Evolutionary conservation across 768 basidiomycete species (phyloP), one percentile per base, ranked within the genome.

Genomic region (Ramaria rubella): DNA sequence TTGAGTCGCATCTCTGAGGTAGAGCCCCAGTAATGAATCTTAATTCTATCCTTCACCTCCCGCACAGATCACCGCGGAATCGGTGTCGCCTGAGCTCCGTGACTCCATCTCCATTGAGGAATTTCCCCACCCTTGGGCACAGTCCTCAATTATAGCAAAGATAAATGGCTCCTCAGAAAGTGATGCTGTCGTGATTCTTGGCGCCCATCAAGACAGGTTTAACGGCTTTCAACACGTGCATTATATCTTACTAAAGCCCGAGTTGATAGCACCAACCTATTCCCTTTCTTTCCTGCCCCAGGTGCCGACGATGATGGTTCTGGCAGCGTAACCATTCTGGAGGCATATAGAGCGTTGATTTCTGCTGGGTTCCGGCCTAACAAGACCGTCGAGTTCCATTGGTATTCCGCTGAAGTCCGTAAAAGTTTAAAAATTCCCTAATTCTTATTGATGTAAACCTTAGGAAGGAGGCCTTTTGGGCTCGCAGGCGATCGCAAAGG

Each of bases 401-500:
- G 87, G 89, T 86, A 89, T 65, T 84, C 87, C 50, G 87, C 83
- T 42, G 87, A 90, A 75, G 87, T 82, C 69, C 49, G 67, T 59
- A 58, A 63, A 51, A 9, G 27, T 5, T 36, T 15, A 31, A 51
- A 12, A 14, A 46, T 9, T 46, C 23, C 33, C 60, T n/a, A 58
- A 36, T 44, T 34, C 57, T 8, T 14, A 26, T 45, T 62, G n/a
- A 58, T 45, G 31, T 38, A 58, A 44, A 38, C 46, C 60, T n/a
- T 61, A 88, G 88, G 89, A 91, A 72, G 86, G 82, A 50, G 90
- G 90, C 12, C 79, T 92, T 34, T 81, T 92, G 52, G 94, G 94
- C 38, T 92, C 89, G 34, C 79, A 80, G 59, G 81, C 79, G 6
- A 72, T 84, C 56, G 81, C 77, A 4, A 72, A 77, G 62, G 78